These are phyloP conservation scores for Fusarium sp. DNA, from an alignment of 2,329 filamentous ascomycete genomes.

Conservation along the genomic window DNA sequence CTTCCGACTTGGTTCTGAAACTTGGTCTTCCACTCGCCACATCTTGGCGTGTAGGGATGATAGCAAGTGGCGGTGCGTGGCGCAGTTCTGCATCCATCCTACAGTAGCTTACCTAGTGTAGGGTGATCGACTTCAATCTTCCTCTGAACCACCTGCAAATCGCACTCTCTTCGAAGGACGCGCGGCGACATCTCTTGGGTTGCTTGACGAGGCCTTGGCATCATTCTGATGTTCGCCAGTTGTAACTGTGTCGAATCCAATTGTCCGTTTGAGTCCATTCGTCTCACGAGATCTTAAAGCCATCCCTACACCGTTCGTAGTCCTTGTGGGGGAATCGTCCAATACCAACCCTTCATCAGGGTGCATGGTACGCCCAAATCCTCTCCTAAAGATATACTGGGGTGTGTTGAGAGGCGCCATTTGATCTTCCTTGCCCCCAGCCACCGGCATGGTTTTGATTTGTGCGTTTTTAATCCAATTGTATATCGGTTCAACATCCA, in stretches of 20 bases:
- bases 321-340: constrained; percentile 36
- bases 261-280: constrained; percentile 43
- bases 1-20: constrained; percentile 40
- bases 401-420: constrained; percentile 59
- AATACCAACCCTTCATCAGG: constrained; percentile 60
- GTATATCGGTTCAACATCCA: constrained; percentile 68
- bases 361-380: constrained; percentile 55
- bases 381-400: constrained; percentile 63
- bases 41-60: constrained; percentile 12
- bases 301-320: constrained; percentile 10
- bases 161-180: constrained; percentile 50
- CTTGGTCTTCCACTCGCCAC: constrained; percentile 21
- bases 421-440: constrained; percentile 55
- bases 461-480: constrained; percentile 68
- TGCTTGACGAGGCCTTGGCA: constrained; percentile 18
- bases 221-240: constrained; percentile 17
- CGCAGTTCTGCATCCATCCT: constrained; percentile 1
- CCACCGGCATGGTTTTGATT: constrained; percentile 54
- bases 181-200: constrained; percentile 30
- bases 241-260: constrained; percentile 26
- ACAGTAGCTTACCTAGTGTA: neutral
- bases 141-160: constrained; percentile 39
- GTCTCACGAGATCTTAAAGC: constrained; percentile 6
- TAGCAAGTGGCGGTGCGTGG: constrained; percentile 21
- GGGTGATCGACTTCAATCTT: neutral